Evolutionary conservation across 2,329 filamentous ascomycete genomes (phyloP).

Genomic region (Helminthosporium solani): DNA sequence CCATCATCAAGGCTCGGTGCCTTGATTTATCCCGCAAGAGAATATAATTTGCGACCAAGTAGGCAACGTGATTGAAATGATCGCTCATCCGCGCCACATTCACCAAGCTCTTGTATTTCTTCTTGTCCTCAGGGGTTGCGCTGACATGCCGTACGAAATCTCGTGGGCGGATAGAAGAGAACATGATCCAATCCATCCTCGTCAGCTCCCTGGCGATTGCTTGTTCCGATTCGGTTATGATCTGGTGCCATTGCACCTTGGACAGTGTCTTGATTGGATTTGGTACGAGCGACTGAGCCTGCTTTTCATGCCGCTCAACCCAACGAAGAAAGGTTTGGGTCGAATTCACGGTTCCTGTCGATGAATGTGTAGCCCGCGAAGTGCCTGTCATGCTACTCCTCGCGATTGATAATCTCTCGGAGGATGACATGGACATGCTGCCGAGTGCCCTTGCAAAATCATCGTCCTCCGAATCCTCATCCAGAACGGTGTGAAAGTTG

Average conservation of each 20-base stretch:
- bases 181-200: constrained; percentile 97
- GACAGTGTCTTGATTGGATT: constrained; percentile 68
- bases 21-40: constrained; percentile 93
- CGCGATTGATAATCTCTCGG: constrained; percentile 30
- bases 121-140: constrained; percentile 68
- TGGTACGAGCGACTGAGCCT: constrained; percentile 71
- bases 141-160: constrained; percentile 92
- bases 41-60: constrained; percentile 55
- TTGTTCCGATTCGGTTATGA: constrained; percentile 84
- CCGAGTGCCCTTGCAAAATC: constrained; percentile 35
- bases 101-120: constrained; percentile 72
- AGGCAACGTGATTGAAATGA: constrained; percentile 66
- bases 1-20: constrained; percentile 84
- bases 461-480: constrained; percentile 41
- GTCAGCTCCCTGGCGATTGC: constrained; percentile 89
- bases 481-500: constrained; percentile 45
- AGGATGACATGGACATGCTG: constrained; percentile 30
- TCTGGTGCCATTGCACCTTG: constrained; percentile 84
- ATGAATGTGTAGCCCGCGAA: constrained; percentile 27
- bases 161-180: constrained; percentile 87
- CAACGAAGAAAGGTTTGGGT: constrained; percentile 59
- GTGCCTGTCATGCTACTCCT: constrained; percentile 28
- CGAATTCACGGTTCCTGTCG: constrained; percentile 30
- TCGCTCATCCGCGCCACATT: constrained; percentile 94
- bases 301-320: constrained; percentile 77